phyloP scores from a whole-genome alignment of 768 basidiomycete species.

The Boletus bicolor region DNA sequence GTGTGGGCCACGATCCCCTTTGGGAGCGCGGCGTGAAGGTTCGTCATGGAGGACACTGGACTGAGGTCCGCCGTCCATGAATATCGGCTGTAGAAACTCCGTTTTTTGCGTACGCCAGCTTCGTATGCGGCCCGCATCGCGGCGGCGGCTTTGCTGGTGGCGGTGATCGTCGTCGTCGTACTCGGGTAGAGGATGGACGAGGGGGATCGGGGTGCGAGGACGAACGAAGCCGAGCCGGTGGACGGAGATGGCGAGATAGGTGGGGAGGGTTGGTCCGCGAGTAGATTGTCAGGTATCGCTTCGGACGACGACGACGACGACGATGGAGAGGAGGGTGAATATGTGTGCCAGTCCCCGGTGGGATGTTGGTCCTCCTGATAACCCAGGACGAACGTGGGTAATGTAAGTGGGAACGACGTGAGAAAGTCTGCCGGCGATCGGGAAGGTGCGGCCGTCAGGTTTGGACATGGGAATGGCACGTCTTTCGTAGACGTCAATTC shows the following conservation, averaged over 20 bases:
- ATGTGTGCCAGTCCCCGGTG: conserved; percentile 24
- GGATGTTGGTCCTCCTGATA: conserved; percentile 25
- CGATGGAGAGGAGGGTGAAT: conserved; percentile 29
- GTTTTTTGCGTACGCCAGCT: conserved; percentile 33
- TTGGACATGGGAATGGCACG: background rate
- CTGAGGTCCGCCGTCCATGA: conserved; percentile 30
- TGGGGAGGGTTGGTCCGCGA: conserved; percentile 23
- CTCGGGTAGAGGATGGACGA: conserved; percentile 29
- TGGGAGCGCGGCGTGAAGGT: conserved; percentile 15
- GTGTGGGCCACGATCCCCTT: conserved; percentile 16
- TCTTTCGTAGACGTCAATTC: conserved; percentile 33
- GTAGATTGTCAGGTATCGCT: conserved; percentile 19
- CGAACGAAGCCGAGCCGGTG: conserved; percentile 24
- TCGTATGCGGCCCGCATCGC: conserved; percentile 33
- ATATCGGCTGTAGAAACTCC: conserved; percentile 28
- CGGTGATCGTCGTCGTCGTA: conserved; percentile 2
- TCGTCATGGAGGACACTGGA: conserved; percentile 22
- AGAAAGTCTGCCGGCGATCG: conserved; percentile 44
- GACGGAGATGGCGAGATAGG: conserved; percentile 30
- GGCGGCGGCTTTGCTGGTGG: conserved; percentile 21
- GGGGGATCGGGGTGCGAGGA: conserved; percentile 26
- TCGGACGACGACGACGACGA: conserved; percentile 33
- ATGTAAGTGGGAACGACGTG: conserved; percentile 54
- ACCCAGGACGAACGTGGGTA: conserved; percentile 42
- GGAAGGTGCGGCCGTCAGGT: conserved; percentile 22